Conservation (phyloP, 225 moss, liverwort and hornwort genomes). For the Neckera pumila region DNA sequence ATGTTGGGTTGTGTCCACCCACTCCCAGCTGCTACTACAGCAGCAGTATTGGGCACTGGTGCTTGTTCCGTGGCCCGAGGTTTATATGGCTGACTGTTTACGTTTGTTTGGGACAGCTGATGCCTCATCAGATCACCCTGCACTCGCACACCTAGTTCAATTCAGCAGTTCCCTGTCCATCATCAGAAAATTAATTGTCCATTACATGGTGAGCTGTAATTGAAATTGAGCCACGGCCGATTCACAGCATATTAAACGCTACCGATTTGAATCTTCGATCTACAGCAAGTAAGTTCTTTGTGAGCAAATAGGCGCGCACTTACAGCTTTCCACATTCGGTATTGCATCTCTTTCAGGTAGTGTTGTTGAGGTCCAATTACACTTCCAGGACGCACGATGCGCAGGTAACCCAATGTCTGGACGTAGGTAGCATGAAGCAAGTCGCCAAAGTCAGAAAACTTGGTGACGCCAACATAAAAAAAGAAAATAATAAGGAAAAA, state of each 20-base stretch:
- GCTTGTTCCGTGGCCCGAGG: slow-evolving; percentile 26
- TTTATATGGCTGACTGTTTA: slow-evolving; percentile 29
- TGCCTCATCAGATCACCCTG: slow-evolving; percentile 89
- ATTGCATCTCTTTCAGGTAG: slow-evolving; percentile 86
- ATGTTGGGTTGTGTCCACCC: slow-evolving; percentile 42
- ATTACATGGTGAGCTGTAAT: background rate
- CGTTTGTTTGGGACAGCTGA: slow-evolving; percentile 46
- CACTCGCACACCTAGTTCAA: background rate
- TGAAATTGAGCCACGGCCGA: too few relatives aligned
- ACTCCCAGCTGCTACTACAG: background rate
- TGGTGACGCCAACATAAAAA: background rate
- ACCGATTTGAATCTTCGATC: background rate
- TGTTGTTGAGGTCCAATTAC: slow-evolving; percentile 98
- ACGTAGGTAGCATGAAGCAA: background rate
- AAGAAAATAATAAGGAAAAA: background rate
- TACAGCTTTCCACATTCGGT: slow-evolving; percentile 96
- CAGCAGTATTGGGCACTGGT: slow-evolving; percentile 7
- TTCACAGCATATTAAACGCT: background rate
- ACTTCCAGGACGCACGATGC: slow-evolving; percentile 94
- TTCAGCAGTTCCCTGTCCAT: background rate
- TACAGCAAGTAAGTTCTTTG: background rate
- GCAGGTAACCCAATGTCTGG: slow-evolving; percentile 90
- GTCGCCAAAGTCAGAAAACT: background rate
- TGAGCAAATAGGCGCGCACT: background rate
- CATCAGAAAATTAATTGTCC: background rate